Conservation (phyloP, 169 alveolate genomes). For the Eimeria sp. region DNA sequence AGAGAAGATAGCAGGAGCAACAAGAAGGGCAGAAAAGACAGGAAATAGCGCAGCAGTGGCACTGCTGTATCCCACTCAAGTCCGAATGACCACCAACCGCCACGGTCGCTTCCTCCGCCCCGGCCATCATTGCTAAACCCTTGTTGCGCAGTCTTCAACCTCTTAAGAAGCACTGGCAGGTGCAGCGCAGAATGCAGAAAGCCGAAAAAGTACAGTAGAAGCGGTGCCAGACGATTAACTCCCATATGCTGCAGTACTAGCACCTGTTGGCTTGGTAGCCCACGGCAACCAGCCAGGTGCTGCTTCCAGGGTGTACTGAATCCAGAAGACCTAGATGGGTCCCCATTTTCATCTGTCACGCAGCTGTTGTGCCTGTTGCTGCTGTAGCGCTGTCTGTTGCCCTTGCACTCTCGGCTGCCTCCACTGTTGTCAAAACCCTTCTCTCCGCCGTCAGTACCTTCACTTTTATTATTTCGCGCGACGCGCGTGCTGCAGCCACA, state of each 20-base stretch:
- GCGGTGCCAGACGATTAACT: constrained; percentile 15
- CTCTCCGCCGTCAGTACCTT: not conserved
- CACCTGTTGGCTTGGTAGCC: not conserved
- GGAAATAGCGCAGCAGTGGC: constrained; percentile 24
- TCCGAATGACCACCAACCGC: constrained; percentile 22
- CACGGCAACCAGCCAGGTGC: not conserved
- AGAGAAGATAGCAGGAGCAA: constrained; percentile 2
- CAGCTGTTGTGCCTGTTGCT: not conserved
- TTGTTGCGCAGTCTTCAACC: not conserved
- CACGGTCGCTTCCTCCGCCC: not conserved
- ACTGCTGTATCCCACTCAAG: constrained; percentile 37
- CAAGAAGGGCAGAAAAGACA: constrained; percentile 50
- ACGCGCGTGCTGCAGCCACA: not conserved
- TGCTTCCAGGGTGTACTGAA: constrained; percentile 15
- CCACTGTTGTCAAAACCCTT: not conserved
- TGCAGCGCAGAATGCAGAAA: constrained; percentile 14
- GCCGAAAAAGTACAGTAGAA: constrained; percentile 1
- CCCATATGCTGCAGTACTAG: constrained; percentile 14
- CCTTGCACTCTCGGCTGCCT: not conserved
- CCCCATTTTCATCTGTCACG: not conserved
- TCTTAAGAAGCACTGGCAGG: constrained; percentile 23
- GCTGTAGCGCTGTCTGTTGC: not conserved
- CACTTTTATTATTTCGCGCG: not conserved
- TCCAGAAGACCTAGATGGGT: constrained; percentile 4
- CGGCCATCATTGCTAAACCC: not conserved